Conservation (phyloP, 192 early-diverging fungal species). For the Coemansia sp. region DNA sequence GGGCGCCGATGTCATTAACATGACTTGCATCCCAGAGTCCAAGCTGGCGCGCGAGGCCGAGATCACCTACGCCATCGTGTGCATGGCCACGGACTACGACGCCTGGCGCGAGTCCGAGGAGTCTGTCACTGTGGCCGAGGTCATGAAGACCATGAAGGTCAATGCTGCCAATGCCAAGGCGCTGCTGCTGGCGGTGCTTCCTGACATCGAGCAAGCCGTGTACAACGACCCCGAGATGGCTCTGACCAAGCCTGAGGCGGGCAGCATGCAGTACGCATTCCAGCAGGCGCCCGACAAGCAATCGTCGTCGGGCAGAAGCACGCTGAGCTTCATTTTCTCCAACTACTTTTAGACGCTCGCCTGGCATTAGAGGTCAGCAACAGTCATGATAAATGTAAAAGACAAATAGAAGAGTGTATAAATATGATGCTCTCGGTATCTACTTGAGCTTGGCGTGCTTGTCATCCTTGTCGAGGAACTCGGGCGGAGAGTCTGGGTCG, state of each 20-base stretch:
- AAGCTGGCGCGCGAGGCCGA: constrained; percentile 98
- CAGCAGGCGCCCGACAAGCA: constrained; percentile 81
- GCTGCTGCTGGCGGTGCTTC: constrained; percentile 74
- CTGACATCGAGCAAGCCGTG: constrained; percentile 65
- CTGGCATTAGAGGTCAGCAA: neutral
- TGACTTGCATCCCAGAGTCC: constrained; percentile 93
- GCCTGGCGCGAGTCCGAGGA: constrained; percentile 79
- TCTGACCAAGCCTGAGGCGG: constrained; percentile 64
- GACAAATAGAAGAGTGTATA: neutral
- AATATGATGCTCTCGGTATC: neutral
- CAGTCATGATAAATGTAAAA: neutral
- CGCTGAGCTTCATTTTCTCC: constrained; percentile 83
- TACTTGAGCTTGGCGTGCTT: constrained; percentile 24
- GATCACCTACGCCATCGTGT: constrained; percentile 97
- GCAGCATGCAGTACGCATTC: constrained; percentile 78
- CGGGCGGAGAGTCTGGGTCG: constrained; percentile 33
- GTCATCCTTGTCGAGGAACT: constrained; percentile 17
- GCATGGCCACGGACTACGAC: constrained; percentile 99
- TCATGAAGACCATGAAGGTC: constrained; percentile 82
- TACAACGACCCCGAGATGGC: constrained; percentile 55
- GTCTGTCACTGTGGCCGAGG: constrained; percentile 79
- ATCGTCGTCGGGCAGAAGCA: constrained; percentile 64
- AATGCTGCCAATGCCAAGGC: constrained; percentile 83
- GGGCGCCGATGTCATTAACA: constrained; percentile 96
- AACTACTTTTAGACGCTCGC: constrained; percentile 57